A percentile compares a stretch with the other conserved stretches of the same genome.
These are phyloP conservation scores for Psidium guajava DNA, from an alignment of 345 rosid species.

Conservation along the genomic window DNA sequence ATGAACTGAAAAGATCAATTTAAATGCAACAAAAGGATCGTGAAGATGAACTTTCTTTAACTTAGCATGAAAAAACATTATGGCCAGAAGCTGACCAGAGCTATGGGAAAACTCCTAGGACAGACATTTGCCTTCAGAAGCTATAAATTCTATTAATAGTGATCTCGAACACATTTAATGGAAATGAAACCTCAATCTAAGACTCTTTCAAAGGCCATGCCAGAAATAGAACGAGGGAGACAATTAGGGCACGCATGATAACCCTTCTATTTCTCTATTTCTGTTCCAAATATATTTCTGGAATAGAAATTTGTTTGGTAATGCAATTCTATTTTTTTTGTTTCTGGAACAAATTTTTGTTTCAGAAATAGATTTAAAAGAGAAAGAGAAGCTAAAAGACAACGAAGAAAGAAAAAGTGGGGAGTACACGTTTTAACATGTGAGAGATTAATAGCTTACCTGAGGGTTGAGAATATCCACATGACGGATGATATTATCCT, in stretches of 20 bases:
- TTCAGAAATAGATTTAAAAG: too few species aligned
- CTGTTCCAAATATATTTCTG: too few species aligned
- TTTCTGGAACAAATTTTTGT: too few species aligned
- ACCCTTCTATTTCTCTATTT: too few species aligned
- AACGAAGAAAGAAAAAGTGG: too few species aligned
- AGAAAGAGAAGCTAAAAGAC: too few species aligned
- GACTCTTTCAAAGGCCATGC: neutral
- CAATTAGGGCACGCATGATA: too few species aligned
- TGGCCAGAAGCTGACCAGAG: neutral
- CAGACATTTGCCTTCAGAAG: neutral
- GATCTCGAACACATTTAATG: neutral
- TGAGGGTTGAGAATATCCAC: conserved; percentile 74
- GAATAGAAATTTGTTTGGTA: too few species aligned
- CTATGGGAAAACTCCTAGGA: neutral
- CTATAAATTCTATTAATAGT: neutral
- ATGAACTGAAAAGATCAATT: neutral
- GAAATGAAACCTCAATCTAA: neutral
- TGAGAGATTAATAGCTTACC: conserved; percentile 26
- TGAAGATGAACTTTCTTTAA: neutral
- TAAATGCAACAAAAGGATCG: neutral
- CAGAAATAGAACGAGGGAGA: neutral
- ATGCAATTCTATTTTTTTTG: too few species aligned
- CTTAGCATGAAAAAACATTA: neutral
- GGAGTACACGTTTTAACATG: neutral
- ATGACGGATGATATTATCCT: conserved; percentile 44